phyloP scores from a whole-genome alignment of 257 asterid species.

The Leptodermis oblonga region DNA sequence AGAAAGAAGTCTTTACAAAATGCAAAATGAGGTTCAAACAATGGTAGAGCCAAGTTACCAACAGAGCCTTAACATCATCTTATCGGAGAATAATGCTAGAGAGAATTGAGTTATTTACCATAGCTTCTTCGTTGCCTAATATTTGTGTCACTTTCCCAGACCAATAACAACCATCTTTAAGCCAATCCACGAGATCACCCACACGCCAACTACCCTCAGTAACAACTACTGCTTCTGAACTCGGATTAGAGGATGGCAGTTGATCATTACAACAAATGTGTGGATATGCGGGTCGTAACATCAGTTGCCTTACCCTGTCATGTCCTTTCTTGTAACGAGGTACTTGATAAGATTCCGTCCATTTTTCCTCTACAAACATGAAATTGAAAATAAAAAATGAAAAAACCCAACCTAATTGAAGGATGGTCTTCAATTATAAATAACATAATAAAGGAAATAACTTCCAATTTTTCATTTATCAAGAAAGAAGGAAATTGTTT shows the following conservation, averaged over 20 bases:
- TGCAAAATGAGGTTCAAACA: too few relatives aligned
- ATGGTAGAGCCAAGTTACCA: too few relatives aligned
- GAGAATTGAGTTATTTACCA: constrained; percentile 37
- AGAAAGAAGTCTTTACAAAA: too few relatives aligned
- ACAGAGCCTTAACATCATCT: neutral
- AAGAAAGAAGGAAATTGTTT: neutral
- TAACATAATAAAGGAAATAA: neutral
- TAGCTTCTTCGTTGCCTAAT: constrained; percentile 41
- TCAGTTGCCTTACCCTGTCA: constrained; percentile 28
- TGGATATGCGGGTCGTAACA: constrained; percentile 73
- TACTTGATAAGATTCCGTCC: constrained; percentile 41
- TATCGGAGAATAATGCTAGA: neutral
- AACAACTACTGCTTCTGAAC: constrained; percentile 44
- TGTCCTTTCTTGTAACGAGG: constrained; percentile 26
- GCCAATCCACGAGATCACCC: constrained; percentile 83
- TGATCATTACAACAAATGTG: constrained; percentile 28
- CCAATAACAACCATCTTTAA: constrained; percentile 51
- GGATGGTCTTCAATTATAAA: neutral
- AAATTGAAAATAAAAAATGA: too few relatives aligned
- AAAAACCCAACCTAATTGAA: too few relatives aligned
- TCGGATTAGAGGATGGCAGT: constrained; percentile 26
- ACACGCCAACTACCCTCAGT: constrained; percentile 52
- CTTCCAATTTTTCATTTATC: neutral
- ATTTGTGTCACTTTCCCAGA: constrained; percentile 49
- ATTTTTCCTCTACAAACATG: constrained; percentile 37